These are phyloP conservation scores for Boechera stricta DNA, from an alignment of 345 rosid species.

Conservation along the genomic window DNA sequence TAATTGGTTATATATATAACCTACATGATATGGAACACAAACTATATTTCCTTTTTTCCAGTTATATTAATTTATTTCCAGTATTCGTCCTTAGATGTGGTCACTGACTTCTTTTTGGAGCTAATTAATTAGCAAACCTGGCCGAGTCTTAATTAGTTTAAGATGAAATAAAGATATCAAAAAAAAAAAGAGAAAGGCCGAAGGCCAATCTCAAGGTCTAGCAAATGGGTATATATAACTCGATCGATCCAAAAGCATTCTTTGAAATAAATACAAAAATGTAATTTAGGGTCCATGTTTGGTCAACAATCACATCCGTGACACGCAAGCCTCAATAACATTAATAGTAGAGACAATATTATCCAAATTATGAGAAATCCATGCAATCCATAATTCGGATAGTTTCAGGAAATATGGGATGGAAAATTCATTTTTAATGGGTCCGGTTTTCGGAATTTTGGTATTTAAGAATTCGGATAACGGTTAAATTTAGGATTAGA, in stretches of 20 bases:
- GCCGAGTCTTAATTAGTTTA: constrained; percentile 3
- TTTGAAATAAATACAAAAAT: constrained; percentile 36
- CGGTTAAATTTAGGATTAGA: neutral
- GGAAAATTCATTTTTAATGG: neutral
- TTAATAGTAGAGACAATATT: constrained; percentile 34
- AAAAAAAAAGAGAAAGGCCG: neutral
- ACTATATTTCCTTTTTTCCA: neutral
- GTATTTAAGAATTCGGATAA: neutral
- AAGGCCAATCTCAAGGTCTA: constrained; percentile 21
- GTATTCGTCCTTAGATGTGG: neutral
- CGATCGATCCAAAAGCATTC: constrained; percentile 14
- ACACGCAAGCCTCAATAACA: constrained; percentile 42
- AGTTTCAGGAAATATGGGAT: neutral
- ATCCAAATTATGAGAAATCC: constrained; percentile 23
- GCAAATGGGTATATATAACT: neutral
- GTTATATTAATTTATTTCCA: neutral
- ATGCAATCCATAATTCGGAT: neutral
- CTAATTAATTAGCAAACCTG: neutral
- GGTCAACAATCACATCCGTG: constrained; percentile 62
- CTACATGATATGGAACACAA: neutral
- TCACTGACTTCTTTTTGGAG: neutral
- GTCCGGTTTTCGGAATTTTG: neutral
- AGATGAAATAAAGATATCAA: neutral
- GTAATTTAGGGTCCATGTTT: constrained; percentile 36
- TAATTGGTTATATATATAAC: neutral